A percentile compares a stretch with the other conserved stretches of the same genome.
phyloP scores from a whole-genome alignment of 163 green algal genomes.

The Volvox carteri region DNA sequence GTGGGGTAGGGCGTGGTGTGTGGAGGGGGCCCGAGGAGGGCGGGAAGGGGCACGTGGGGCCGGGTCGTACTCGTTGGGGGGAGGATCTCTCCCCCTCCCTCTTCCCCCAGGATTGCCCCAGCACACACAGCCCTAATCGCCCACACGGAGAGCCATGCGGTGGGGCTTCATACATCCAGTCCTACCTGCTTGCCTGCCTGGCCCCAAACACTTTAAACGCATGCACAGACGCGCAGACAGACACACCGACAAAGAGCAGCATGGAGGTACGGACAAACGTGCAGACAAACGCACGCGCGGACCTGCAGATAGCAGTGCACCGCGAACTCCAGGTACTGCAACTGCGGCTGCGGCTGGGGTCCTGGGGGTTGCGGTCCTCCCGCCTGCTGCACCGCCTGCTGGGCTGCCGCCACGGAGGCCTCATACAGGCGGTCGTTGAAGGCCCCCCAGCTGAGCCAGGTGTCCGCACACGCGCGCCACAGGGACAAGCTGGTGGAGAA shows the following conservation, averaged over 20 bases:
- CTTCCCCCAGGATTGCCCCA: neutral
- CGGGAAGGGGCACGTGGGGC: neutral
- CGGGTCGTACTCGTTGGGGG: neutral
- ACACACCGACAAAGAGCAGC: neutral
- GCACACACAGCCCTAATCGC: neutral
- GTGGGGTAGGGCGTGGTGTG: conserved; percentile 60
- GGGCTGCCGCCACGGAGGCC: neutral
- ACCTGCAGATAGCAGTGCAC: conserved; percentile 87
- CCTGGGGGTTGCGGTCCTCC: conserved; percentile 32
- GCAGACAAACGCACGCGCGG: neutral
- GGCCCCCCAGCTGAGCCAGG: conserved; percentile 92
- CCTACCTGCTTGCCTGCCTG: too few relatives aligned
- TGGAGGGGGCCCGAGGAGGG: neutral
- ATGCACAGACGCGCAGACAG: neutral
- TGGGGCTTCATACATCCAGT: too few relatives aligned
- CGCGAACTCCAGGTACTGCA: conserved; percentile 84
- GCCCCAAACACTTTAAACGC: too few relatives aligned
- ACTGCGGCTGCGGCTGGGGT: conserved; percentile 13
- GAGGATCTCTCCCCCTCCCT: too few relatives aligned
- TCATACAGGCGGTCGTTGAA: conserved; percentile 90
- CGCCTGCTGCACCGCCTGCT: conserved; percentile 19
- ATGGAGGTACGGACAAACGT: neutral
- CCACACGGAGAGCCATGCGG: too few relatives aligned
- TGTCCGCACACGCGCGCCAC: conserved; percentile 79
- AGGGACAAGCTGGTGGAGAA: conserved; percentile 90